Conservation (phyloP, 805 yeast species). For the Saccharomycopsis sp. region DNA sequence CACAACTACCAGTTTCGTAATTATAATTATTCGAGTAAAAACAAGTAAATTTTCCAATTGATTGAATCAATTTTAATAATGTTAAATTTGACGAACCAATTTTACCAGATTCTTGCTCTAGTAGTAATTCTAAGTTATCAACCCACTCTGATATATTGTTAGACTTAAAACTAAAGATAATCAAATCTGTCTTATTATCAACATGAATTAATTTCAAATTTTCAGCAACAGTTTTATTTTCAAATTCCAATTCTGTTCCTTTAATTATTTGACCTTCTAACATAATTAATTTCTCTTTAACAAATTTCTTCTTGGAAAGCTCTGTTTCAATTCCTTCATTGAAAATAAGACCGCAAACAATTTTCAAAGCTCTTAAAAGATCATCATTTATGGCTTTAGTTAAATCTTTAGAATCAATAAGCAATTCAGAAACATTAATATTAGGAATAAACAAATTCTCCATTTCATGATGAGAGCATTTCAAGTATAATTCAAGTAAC, state of each 20-base stretch:
- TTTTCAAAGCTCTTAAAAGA: no score
- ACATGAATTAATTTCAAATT: background rate
- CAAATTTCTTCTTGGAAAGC: background rate
- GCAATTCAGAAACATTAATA: no score
- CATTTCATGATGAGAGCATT: background rate
- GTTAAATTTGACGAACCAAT: constrained; percentile 7
- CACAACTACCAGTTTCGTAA: constrained; percentile 17
- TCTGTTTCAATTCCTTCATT: no score
- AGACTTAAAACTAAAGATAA: background rate
- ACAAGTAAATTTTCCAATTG: constrained; percentile 33
- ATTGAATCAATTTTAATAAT: constrained; percentile 23
- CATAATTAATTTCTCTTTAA: no score
- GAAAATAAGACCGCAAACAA: no score
- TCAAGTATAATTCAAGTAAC: background rate
- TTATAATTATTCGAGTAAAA: constrained; percentile 24
- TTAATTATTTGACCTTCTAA: background rate
- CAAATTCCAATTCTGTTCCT: background rate
- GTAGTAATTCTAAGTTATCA: background rate
- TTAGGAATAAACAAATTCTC: background rate
- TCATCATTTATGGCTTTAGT: no score
- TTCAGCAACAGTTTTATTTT: background rate
- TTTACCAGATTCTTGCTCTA: background rate
- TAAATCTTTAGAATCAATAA: no score
- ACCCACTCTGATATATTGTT: constrained; percentile 10
- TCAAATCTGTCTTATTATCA: background rate